phyloP scores from a whole-genome alignment of 371 early-diverging fungal genomes.

The Batrachochytrium dendrobatidis region DNA sequence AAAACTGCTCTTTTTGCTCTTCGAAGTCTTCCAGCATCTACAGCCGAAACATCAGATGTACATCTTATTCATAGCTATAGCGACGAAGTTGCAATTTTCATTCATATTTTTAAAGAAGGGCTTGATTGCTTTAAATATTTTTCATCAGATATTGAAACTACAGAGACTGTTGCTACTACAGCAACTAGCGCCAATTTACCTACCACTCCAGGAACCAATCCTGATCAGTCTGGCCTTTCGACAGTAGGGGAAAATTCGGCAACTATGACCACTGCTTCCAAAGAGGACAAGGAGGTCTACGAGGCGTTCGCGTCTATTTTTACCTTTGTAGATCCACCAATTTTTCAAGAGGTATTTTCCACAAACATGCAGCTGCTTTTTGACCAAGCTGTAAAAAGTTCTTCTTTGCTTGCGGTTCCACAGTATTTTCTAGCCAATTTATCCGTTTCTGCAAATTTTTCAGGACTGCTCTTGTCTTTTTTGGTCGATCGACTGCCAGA shows the following conservation, averaged over 20 bases:
- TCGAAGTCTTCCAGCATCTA: no score
- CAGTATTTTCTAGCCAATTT: slow-evolving; percentile 76
- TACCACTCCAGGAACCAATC: no score
- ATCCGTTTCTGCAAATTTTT: slow-evolving; percentile 66
- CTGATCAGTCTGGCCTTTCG: no score
- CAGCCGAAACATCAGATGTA: no score
- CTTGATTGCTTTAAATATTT: slow-evolving; percentile 80
- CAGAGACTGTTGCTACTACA: not conserved
- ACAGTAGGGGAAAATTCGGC: not conserved
- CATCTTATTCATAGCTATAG: slow-evolving; percentile 52
- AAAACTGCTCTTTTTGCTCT: slow-evolving; percentile 74
- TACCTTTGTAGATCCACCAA: slow-evolving; percentile 76
- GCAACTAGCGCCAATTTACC: no score
- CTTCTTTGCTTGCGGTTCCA: slow-evolving; percentile 73
- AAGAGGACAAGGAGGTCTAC: slow-evolving; percentile 82
- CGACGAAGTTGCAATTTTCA: slow-evolving; percentile 50
- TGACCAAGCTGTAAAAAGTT: slow-evolving; percentile 71
- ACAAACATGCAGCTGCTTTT: slow-evolving; percentile 83
- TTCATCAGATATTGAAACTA: not conserved
- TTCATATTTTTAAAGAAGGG: slow-evolving; percentile 73
- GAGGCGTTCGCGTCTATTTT: slow-evolving; percentile 89
- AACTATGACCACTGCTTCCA: slow-evolving; percentile 19
- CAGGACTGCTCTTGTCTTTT: slow-evolving; percentile 68
- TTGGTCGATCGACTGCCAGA: slow-evolving; percentile 76
- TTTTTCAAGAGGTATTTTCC: slow-evolving; percentile 92